Base-by-base conservation (phyloP, 2,329 filamentous ascomycete species). In the Ceratocystis ficicola region DNA sequence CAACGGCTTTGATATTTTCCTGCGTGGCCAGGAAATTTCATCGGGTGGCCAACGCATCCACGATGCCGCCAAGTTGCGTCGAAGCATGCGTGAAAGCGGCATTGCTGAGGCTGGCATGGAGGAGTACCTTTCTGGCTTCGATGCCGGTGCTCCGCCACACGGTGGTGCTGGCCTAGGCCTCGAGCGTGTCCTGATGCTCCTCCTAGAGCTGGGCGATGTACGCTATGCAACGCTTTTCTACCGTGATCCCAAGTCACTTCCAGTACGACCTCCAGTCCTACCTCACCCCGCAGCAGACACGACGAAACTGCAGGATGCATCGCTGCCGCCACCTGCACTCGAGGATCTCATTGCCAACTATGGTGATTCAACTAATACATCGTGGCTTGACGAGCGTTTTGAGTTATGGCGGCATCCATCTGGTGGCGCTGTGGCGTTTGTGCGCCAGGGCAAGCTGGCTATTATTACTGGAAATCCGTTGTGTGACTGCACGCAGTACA, bases 311-410 rank as follows among this genome's bases (percentile, higher is more conserved):
- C 75, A 75, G 10, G 70, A 75, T 70, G 79, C 76, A 66, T 80
- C 77, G 62, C 44, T 22, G 32, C 78, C 88, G 65, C 91, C 91
- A 63, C 81, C 89, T 0, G 10, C 52, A 15, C 74, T 96, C 4
- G 89, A 92, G 73, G 88, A 95, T 73, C 85, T 96, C 52, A 91
- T 96, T 74, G 90, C 90, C 72, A 96, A 96, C 75, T 96, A 96
- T 71, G 92, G 92, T 69, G 92, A 96, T 75, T 90, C 92, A 1
- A 91, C 90, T 62, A 95, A 95, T 72, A 96, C 92, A 0, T 94
- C 90, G 0, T 96, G 91, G 90, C 83, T 94, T 6, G 92, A 96
- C 73, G 88, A 91, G 5, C 86, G 90, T 5, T 96, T 92, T 74
- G 82, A 89, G 72, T 86, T 95, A 67, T 96, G 90, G 90, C 86